Evolutionary conservation across 2,329 filamentous ascomycete species (phyloP).

Genomic region (Cytospora chrysosperma): DNA sequence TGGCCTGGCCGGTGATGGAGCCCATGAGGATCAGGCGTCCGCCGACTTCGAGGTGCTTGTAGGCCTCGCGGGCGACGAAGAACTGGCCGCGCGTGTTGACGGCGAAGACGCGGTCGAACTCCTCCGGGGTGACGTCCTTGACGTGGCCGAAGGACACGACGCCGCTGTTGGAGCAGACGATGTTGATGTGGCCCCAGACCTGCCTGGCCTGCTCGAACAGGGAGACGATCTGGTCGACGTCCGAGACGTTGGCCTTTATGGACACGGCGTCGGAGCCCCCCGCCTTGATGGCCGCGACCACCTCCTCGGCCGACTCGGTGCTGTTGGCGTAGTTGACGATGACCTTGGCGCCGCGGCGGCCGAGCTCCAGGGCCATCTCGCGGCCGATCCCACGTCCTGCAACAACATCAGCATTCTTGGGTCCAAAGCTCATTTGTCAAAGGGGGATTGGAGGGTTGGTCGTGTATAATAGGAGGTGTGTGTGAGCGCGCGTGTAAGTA

Average conservation of each 20-base stretch:
- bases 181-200: conserved; percentile 66
- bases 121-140: conserved; percentile 67
- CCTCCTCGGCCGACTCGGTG: conserved; percentile 60
- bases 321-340: conserved; percentile 69
- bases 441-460: no score
- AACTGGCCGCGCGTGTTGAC: conserved; percentile 69
- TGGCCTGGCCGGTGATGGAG: conserved; percentile 65
- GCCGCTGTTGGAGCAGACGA: conserved; percentile 69
- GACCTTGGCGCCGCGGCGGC: conserved; percentile 63
- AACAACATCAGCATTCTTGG: not conserved
- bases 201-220: conserved; percentile 63
- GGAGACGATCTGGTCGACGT: conserved; percentile 60
- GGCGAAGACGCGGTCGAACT: conserved; percentile 69
- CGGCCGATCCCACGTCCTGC: conserved; percentile 64
- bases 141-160: conserved; percentile 68
- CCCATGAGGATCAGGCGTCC: conserved; percentile 73
- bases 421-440: not conserved
- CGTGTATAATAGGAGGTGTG: no score
- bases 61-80: conserved; percentile 69
- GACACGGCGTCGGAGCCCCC: conserved; percentile 62
- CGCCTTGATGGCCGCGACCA: conserved; percentile 65
- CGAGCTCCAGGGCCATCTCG: conserved; percentile 66
- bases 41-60: conserved; percentile 66
- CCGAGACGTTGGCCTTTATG: conserved; percentile 66
- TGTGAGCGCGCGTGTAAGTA: not conserved